These are phyloP conservation scores for Botrytis sinoallii DNA, from an alignment of 2,329 filamentous ascomycete species.

Conservation along the genomic window DNA sequence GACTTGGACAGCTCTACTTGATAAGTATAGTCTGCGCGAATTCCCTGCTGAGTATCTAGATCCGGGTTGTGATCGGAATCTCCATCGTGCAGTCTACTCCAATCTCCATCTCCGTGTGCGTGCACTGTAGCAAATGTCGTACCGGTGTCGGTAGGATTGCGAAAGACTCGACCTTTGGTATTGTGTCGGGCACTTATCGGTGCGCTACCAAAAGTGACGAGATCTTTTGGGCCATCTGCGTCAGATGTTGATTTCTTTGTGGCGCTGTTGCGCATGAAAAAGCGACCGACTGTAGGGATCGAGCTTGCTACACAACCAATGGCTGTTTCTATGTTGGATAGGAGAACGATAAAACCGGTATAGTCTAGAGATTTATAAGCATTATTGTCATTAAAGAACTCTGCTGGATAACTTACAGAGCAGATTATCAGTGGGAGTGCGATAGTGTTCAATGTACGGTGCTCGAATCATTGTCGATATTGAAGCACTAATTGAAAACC, in stretches of 20 bases:
- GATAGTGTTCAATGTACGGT: slow-evolving; percentile 5
- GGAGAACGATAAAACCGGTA: slow-evolving; percentile 13
- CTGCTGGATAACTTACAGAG: slow-evolving; percentile 28
- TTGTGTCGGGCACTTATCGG: not conserved
- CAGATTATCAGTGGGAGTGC: slow-evolving; percentile 22
- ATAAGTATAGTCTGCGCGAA: slow-evolving; percentile 18
- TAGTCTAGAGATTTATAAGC: slow-evolving; percentile 4
- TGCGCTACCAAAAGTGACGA: slow-evolving; percentile 8
- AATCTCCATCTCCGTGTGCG: slow-evolving; percentile 18
- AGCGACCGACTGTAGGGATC: slow-evolving; percentile 15
- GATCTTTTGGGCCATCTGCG: not conserved
- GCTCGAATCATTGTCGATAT: slow-evolving; percentile 15
- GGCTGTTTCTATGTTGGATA: slow-evolving; percentile 19
- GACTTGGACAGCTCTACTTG: slow-evolving; percentile 17
- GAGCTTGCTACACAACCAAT: slow-evolving; percentile 16
- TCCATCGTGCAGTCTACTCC: slow-evolving; percentile 15
- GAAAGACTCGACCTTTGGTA: slow-evolving; percentile 2
- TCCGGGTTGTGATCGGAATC: slow-evolving; percentile 8
- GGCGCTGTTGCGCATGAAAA: not conserved
- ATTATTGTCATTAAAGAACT: not conserved
- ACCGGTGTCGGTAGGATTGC: slow-evolving; percentile 19
- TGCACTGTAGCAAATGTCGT: slow-evolving; percentile 13
- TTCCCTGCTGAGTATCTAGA: not conserved
- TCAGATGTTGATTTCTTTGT: not conserved
- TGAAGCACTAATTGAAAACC: slow-evolving; percentile 1